Conservation (phyloP, 495 filamentous ascomycete genomes). For the Pseudoneurospora amorphoporcata region DNA sequence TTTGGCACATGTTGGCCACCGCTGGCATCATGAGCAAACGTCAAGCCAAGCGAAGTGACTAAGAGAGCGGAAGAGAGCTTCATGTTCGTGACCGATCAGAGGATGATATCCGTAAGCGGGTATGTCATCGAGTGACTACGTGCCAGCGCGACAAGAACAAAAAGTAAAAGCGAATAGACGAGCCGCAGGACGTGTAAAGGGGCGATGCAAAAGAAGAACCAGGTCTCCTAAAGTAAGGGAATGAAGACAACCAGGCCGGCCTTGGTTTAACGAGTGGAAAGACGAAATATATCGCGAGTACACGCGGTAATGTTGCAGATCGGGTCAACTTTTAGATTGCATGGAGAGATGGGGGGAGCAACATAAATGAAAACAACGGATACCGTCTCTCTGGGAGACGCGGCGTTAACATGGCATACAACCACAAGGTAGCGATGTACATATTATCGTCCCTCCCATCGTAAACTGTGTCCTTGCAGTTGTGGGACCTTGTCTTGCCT, state of each 20-base stretch:
- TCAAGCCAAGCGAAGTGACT: conserved; percentile 15
- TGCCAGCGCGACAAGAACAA: not conserved
- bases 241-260: not conserved
- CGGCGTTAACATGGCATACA: conserved; percentile 1
- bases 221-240: conserved; percentile 11
- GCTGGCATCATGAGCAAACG: conserved; percentile 20
- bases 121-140: conserved; percentile 1
- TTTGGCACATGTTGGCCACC: conserved; percentile 25
- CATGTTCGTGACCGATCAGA: conserved; percentile 14
- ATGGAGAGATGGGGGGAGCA: conserved; percentile 9
- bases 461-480: conserved; percentile 2
- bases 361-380: conserved; percentile 19
- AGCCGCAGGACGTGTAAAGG: conserved; percentile 4
- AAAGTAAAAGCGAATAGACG: not conserved
- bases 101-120: not conserved
- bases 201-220: not conserved
- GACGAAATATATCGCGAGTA: conserved; percentile 1
- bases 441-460: conserved; percentile 11
- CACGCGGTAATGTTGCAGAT: conserved; percentile 16
- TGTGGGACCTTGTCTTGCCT: conserved; percentile 1
- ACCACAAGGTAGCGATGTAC: conserved; percentile 3
- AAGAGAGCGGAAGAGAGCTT: conserved; percentile 22
- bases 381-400: conserved; percentile 13
- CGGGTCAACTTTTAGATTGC: conserved; percentile 1
- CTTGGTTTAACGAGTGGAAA: not conserved